Conservation (phyloP, 2,329 filamentous ascomycete species). For the Neurospora sp. region DNA sequence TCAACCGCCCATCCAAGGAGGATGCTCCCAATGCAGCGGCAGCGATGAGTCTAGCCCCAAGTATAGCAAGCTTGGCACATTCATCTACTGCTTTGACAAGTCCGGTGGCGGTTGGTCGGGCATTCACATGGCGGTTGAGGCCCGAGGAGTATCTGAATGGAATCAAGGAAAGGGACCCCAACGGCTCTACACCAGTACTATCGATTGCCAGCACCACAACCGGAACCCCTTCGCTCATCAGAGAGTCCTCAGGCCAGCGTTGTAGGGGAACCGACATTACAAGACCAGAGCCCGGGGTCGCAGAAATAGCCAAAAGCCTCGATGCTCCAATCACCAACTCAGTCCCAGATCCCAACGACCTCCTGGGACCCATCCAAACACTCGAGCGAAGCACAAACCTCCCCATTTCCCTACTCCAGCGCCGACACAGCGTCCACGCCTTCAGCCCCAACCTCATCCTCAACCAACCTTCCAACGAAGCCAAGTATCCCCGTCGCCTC, state of each 20-base stretch:
- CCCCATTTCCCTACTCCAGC: conserved; percentile 42
- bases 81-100: conserved; percentile 27
- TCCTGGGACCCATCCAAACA: conserved; percentile 42
- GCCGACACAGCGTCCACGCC: conserved; percentile 51
- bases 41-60: conserved; percentile 20
- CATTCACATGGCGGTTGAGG: conserved; percentile 56
- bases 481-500: conserved; percentile 59
- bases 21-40: conserved; percentile 31
- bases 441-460: conserved; percentile 24
- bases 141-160: conserved; percentile 47
- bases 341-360: conserved; percentile 47
- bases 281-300: background rate
- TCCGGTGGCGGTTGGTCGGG: conserved; percentile 34
- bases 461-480: conserved; percentile 37
- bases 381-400: conserved; percentile 36
- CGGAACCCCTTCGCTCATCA: conserved; percentile 2
- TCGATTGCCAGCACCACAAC: conserved; percentile 3
- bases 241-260: background rate
- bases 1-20: conserved; percentile 46
- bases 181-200: conserved; percentile 13
- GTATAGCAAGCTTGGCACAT: conserved; percentile 27
- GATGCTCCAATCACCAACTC: conserved; percentile 40
- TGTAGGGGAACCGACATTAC: conserved; percentile 4
- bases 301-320: conserved; percentile 29
- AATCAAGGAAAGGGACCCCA: conserved; percentile 25